Base-by-base conservation (phyloP, 2,329 filamentous ascomycete species). In the Penicillium sp. region DNA sequence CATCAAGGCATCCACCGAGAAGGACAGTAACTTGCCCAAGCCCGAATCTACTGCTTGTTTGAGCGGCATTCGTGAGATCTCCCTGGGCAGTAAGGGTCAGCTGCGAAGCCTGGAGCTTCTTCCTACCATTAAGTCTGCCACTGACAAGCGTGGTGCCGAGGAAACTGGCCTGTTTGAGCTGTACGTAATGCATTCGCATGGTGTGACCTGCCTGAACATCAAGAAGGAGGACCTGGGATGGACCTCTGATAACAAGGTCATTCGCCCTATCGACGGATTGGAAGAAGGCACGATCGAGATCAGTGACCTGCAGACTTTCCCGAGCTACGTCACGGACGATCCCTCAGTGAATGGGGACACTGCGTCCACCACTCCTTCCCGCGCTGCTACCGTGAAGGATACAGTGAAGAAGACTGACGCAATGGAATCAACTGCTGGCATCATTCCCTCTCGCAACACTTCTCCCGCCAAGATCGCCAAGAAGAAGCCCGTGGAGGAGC, bases 41-140 rank as follows among this genome's bases (percentile, higher is more conserved):
- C 91, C 93, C 48, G 93, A 96, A 69, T 92, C 91, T 58, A 99
- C 94, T 53, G 94, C 94, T 62, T 95, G 96, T 71, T 91, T 99
- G 79, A 97, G 92, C 74, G 94, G 93, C 64, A 87, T 99, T 64
- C 88, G 93, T 43, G 94, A 99, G 77, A 94, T 95, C 71, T 96
- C 92, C 2, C 92, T 97, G 62, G 85, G 85, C 48, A 88, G 89
- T 65, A 90, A 90, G 69, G 93, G 94, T 13, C 81, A 90, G 61
- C 82, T 99, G 46, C 85, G 94, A 70, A 97, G 93, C 69, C 77
- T 99, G 51, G 91, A 96, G 65, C 90, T 99, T 66, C 81, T 97
- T 24, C 85, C 86, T 31, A 83, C 86, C 50, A 82, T 84, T 56
- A 78, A 79, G 55, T 64, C 71, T 49, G 69, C 62, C 9, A 70